Conservation (phyloP, 352 stramenopile species). For the Phytophthora sansomeana region DNA sequence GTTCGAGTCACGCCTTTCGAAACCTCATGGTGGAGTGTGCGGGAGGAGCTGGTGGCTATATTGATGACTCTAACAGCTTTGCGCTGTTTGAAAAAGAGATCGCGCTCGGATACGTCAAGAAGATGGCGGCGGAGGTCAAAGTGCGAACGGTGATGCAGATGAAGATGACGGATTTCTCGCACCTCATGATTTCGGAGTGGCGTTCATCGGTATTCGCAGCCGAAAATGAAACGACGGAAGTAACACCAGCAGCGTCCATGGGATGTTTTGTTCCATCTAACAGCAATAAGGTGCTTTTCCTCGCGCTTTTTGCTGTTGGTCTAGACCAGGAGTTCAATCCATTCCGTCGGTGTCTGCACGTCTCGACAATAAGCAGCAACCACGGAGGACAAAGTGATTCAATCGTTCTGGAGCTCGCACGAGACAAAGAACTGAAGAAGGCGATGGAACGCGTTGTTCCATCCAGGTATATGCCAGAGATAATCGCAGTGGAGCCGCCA, state of each 20-base stretch:
- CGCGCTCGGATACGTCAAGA: constrained; percentile 53
- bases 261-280: neutral
- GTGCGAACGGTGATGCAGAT: constrained; percentile 60
- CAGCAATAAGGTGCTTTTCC: constrained; percentile 30
- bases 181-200: constrained; percentile 72
- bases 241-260: neutral
- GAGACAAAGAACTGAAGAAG: constrained; percentile 47
- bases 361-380: constrained; percentile 36
- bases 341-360: constrained; percentile 69
- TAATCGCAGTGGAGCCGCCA: constrained; percentile 58
- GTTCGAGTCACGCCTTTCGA: constrained; percentile 62
- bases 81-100: constrained; percentile 58
- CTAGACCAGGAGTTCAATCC: constrained; percentile 75
- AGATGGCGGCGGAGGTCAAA: constrained; percentile 61
- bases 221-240: neutral
- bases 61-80: constrained; percentile 53
- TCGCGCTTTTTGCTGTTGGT: constrained; percentile 65
- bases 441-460: constrained; percentile 45
- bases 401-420: constrained; percentile 31
- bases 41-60: constrained; percentile 35
- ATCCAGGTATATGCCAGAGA: constrained; percentile 56
- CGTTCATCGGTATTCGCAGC: constrained; percentile 10
- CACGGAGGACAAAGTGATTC: constrained; percentile 13
- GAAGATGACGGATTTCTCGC: constrained; percentile 64
- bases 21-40: constrained; percentile 69